These are phyloP conservation scores for Cladosporium halotolerans DNA, from an alignment of 2,329 filamentous ascomycete species.

Conservation along the genomic window DNA sequence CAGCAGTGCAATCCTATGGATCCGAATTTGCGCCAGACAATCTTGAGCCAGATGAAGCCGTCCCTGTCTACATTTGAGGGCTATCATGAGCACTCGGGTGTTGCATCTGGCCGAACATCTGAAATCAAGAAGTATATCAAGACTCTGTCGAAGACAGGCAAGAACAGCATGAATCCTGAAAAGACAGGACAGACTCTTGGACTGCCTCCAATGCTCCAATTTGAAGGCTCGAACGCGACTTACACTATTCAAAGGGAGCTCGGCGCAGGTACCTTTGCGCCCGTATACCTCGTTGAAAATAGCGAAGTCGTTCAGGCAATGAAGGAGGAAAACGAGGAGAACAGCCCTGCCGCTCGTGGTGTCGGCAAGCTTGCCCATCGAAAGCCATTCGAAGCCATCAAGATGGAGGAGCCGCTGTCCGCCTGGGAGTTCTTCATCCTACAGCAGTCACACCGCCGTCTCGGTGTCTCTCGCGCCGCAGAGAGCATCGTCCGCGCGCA, in stretches of 20 bases:
- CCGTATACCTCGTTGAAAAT: slow-evolving; percentile 83
- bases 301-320: slow-evolving; percentile 35
- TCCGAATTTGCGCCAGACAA: slow-evolving; percentile 63
- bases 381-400: slow-evolving; percentile 70
- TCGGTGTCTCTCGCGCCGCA: slow-evolving; percentile 62
- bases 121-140: slow-evolving; percentile 83
- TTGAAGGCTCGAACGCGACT: slow-evolving; percentile 57
- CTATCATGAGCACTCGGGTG: slow-evolving; percentile 66
- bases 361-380: slow-evolving; percentile 59
- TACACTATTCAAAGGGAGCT: slow-evolving; percentile 82
- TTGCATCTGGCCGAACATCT: slow-evolving; percentile 58
- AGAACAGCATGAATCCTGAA: slow-evolving; percentile 46
- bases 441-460: slow-evolving; percentile 68
- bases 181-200: slow-evolving; percentile 57
- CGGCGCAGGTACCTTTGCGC: slow-evolving; percentile 88
- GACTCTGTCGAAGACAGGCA: slow-evolving; percentile 52
- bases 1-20: slow-evolving; percentile 84
- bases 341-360: slow-evolving; percentile 30
- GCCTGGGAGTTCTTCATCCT: slow-evolving; percentile 98
- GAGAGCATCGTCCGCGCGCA: slow-evolving; percentile 77
- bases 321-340: slow-evolving; percentile 37
- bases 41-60: slow-evolving; percentile 68
- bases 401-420: slow-evolving; percentile 84
- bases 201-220: slow-evolving; percentile 59
- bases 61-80: slow-evolving; percentile 68